Evolutionary conservation across 345 rosid species (phyloP), one percentile per base, ranked within the genome.

Genomic region (Melaleuca quinquenervia): DNA sequence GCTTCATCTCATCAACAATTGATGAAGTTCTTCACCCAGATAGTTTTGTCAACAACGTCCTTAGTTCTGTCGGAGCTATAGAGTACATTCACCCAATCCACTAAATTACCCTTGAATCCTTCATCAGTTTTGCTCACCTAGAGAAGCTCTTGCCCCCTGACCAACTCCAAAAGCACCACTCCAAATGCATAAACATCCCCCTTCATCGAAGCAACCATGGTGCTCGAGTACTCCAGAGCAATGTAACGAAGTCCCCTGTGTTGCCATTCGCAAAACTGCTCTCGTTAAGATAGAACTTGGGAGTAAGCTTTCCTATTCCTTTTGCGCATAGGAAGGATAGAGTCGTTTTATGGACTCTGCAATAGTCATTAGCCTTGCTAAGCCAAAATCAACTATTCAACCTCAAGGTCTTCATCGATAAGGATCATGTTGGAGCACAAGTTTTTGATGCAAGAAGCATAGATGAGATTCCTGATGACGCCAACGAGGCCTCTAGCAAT

Each of bases 401-500:
- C 96, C 85, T 97, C 97, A 7, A 91, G 94, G 87, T 97, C 99
- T 74, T 97, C 98, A 6, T 96, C 98, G 5, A 97, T 74, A 53
- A 97, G 94, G 53, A 97, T 94, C 83, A 93, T 93, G 85, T 88
- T 94, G 21, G 98, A 96, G 87, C 96, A 91, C 80, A 97, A 87
- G 88, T 93, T 94, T 94, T 84, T 92, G 98, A 86, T 93, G 98
- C 87, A 94, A 91, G 87, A 92, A 85, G 0, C 97, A 93, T 60
- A 96, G 98, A 15, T 91, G 88, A 84, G 91, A 94, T 14, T 97
- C 98, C 56, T 97, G 97, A 88, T 97, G 99, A 64, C 96, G 95
- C 99, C 96, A 70, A 97, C 97, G 6, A 97, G 92, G 55, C 97
- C 97, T 13, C 94, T 91, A 21, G 97, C 96, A 10, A 95, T 95